Evolutionary conservation across 345 rosid genomes (phyloP).

Genomic region (Rhodamnia argentea): DNA sequence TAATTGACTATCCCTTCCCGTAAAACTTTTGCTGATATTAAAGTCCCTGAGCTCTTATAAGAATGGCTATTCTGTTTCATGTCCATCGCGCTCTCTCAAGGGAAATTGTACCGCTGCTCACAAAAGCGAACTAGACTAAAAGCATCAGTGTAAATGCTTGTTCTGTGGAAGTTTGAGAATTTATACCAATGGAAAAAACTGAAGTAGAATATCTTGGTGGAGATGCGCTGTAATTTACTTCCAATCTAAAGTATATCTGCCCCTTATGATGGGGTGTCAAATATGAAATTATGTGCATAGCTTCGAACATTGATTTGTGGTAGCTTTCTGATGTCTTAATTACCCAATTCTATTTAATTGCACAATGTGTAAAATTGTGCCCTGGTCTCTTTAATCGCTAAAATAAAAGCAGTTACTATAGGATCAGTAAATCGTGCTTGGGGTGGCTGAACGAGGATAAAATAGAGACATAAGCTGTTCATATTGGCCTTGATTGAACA

Average conservation of each 20-base stretch:
- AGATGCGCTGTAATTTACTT: neutral
- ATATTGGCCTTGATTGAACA: neutral
- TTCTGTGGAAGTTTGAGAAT: neutral
- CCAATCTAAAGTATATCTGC: neutral
- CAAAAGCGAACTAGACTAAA: neutral
- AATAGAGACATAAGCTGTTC: neutral
- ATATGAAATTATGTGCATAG: neutral
- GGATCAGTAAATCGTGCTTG: neutral
- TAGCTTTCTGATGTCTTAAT: neutral
- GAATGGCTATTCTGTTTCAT: neutral
- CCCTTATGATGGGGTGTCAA: neutral
- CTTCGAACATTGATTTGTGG: neutral
- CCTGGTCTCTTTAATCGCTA: neutral
- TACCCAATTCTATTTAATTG: neutral
- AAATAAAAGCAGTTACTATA: neutral
- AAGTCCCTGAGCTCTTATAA: neutral
- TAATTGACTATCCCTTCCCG: conserved; percentile 10
- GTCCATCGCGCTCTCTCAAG: neutral
- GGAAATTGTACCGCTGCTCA: neutral
- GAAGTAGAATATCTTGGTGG: neutral
- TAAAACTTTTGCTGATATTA: neutral
- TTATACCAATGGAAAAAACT: neutral
- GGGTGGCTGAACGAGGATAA: neutral
- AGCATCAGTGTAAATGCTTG: neutral
- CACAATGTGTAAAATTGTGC: neutral